Evolutionary conservation across 2,329 filamentous ascomycete species (phyloP).

Genomic region (Zasmidium angulare): DNA sequence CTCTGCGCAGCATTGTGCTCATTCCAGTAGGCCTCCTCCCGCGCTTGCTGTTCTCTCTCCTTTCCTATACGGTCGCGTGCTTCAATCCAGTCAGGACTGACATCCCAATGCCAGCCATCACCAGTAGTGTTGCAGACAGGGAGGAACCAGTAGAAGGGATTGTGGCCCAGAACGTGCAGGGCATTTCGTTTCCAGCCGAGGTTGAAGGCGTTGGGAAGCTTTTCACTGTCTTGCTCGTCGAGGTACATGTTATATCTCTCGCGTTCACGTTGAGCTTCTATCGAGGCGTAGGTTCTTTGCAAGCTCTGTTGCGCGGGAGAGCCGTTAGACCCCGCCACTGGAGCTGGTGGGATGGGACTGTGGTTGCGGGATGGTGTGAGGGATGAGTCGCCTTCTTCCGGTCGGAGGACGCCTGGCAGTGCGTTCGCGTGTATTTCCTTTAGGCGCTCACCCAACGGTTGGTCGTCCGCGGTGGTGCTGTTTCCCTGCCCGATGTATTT

Average conservation of each 20-base stretch:
- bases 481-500: slow-evolving; percentile 47
- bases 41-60: slow-evolving; percentile 47
- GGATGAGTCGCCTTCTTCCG: slow-evolving; percentile 73
- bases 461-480: slow-evolving; percentile 18
- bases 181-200: slow-evolving; percentile 81
- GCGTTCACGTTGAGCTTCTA: slow-evolving; percentile 64
- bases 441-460: slow-evolving; percentile 65
- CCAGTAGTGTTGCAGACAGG: slow-evolving; percentile 84
- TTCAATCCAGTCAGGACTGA: slow-evolving; percentile 74
- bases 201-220: slow-evolving; percentile 90
- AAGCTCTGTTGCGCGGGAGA: slow-evolving; percentile 48
- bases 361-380: slow-evolving; percentile 29
- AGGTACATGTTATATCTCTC: slow-evolving; percentile 77
- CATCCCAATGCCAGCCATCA: slow-evolving; percentile 93
- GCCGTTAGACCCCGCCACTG: slow-evolving; percentile 1
- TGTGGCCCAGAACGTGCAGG: slow-evolving; percentile 75
- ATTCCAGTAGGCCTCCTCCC: slow-evolving; percentile 24
- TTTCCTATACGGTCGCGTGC: slow-evolving; percentile 57
- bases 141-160: slow-evolving; percentile 70
- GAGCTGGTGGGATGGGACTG: slow-evolving; percentile 24
- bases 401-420: slow-evolving; percentile 74
- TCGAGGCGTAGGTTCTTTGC: slow-evolving; percentile 49
- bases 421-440: slow-evolving; percentile 80
- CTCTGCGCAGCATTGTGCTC: slow-evolving; percentile 2
- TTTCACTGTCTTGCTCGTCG: slow-evolving; percentile 83